These are phyloP conservation scores for Psophocarpus tetragonolobus DNA, from an alignment of 306 rosid genomes.

Conservation along the genomic window DNA sequence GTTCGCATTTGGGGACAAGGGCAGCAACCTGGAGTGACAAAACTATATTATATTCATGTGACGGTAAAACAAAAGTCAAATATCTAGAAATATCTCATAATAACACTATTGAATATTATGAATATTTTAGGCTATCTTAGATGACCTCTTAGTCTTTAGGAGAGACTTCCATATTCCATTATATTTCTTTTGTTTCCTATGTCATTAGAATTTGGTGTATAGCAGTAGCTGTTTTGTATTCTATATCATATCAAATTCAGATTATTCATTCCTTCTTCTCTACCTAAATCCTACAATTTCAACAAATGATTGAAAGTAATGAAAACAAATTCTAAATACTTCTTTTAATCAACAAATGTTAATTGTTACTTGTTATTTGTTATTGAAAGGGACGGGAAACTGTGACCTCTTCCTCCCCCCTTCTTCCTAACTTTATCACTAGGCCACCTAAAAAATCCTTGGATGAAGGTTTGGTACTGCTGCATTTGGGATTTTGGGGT, in stretches of 20 bases:
- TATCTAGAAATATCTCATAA: background rate
- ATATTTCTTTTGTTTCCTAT: background rate
- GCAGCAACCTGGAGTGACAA: constrained; percentile 80
- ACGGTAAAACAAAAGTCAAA: constrained; percentile 1
- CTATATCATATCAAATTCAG: background rate
- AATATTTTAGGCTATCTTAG: background rate
- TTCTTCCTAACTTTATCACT: too few relatives aligned
- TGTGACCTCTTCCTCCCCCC: too few relatives aligned
- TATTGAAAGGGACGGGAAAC: too few relatives aligned
- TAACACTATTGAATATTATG: background rate
- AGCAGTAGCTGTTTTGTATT: background rate
- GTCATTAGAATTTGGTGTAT: background rate
- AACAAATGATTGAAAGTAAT: background rate
- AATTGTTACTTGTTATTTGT: too few relatives aligned
- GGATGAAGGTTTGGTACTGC: background rate
- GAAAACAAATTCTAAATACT: background rate
- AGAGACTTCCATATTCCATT: background rate
- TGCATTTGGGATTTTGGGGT: background rate
- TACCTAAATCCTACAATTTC: background rate
- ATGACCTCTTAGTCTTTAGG: background rate
- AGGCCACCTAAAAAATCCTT: too few relatives aligned
- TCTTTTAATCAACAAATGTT: too few relatives aligned
- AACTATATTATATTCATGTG: constrained; percentile 18
- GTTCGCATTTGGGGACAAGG: constrained; percentile 76
- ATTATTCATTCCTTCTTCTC: background rate